Base-by-base conservation (phyloP, 306 rosid species). In the Medicago ruthenica region DNA sequence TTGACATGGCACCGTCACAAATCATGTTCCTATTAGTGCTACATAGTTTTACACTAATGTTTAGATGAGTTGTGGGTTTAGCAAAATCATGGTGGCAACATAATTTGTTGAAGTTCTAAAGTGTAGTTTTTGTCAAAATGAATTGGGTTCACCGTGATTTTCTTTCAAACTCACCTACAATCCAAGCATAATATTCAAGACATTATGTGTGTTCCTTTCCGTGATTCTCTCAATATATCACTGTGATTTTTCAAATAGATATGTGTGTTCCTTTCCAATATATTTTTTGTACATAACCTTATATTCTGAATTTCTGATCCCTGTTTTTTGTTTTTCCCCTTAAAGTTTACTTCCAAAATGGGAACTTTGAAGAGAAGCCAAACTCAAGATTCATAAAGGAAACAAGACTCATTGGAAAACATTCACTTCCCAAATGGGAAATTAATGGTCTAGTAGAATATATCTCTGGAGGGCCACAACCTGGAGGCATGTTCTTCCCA, bases 401-500 rank as follows among this genome's bases (percentile, higher is more conserved):
- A 80, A 87, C 89, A 3, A 90, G 73, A 18, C 82, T 95, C 2
- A 41, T 79, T 4, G 97, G 97, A 16, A 95, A 89, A 81, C 2
- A 76, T 72, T 76, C 98, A 27, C 76, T 94, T 6, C 96, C 98
- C 51, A 86, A 85, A 76, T 92, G 98, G 98, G 93, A 90, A 81
- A 84, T 92, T 75, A 81, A 78, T 80, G 98, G 98, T 87, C 68
- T 87, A 2, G 98, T 94, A 31, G 97, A 90, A 78, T 94, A 94
- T 82, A 79, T 94, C 66, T 70, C 91, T 0, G 97, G 95, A 5
- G 97, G 98, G 12, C 98, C 98, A 27, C 98, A 94, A 70, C 96
- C 98, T 0, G 97, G 98, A 1, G 96, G 98, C 8, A 90, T 92
- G 95, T 91, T 63, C 90, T 90, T 94, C 59, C 70, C 87, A 4